Conservation (phyloP, 179 eudicot species). For the Pouteria campechiana region DNA sequence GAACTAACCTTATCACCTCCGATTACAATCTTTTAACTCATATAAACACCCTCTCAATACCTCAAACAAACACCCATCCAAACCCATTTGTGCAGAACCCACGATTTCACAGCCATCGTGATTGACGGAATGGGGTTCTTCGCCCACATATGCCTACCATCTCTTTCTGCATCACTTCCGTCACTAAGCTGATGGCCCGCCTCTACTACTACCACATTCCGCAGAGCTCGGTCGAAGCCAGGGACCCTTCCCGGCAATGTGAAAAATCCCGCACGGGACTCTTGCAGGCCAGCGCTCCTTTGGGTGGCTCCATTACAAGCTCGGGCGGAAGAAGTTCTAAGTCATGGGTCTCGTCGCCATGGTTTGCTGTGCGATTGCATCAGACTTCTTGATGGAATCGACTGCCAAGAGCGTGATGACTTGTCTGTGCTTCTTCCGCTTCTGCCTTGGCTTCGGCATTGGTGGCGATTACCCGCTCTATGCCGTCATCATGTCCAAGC, state of each 20-base stretch:
- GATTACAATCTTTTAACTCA: conserved; percentile 3
- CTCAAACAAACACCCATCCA: no score
- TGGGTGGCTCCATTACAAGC: conserved; percentile 5
- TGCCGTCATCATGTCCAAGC: conserved; percentile 7
- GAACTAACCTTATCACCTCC: background rate
- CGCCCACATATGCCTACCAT: conserved; percentile 2
- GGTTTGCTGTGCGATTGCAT: conserved; percentile 4
- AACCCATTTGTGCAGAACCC: no score
- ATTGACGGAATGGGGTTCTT: conserved; percentile 2
- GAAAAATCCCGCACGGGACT: conserved; percentile 6
- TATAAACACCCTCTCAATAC: no score
- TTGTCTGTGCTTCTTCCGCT: conserved; percentile 6
- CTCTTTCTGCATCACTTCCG: conserved; percentile 1
- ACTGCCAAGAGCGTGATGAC: conserved; percentile 2
- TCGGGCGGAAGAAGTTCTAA: conserved; percentile 4
- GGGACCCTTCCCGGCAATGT: background rate
- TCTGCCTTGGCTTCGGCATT: conserved; percentile 7
- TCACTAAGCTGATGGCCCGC: conserved; percentile 2
- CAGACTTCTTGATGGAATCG: conserved; percentile 1
- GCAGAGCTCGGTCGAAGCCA: background rate
- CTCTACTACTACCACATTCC: conserved; percentile 3
- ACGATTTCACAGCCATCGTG: conserved; percentile 1
- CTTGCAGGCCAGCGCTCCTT: conserved; percentile 8
- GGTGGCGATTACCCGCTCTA: conserved; percentile 4
- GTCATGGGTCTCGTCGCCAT: conserved; percentile 2